These are phyloP conservation scores for Euphrasia confusa DNA, from an alignment of 257 asterid species.

Conservation along the genomic window DNA sequence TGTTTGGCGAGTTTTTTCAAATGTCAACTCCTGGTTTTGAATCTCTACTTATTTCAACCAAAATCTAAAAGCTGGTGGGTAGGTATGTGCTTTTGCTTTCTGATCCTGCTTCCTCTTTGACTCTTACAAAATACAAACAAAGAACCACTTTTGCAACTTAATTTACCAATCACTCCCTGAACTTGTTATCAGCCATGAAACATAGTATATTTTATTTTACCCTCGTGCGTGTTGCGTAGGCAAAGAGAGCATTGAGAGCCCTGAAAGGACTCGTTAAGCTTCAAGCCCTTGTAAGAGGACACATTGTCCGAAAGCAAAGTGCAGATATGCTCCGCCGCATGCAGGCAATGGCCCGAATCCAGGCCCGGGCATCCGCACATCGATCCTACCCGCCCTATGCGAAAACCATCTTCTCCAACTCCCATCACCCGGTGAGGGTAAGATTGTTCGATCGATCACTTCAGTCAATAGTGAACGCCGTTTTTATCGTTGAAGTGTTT, in stretches of 20 bases:
- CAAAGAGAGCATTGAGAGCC: constrained; percentile 87
- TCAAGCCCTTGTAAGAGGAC: constrained; percentile 93
- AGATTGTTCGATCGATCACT: neutral
- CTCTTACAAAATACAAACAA: too few species aligned
- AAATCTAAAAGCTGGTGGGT: too few species aligned
- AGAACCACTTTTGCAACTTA: too few species aligned
- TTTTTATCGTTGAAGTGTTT: neutral
- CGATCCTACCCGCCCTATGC: constrained; percentile 36
- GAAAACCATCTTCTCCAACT: constrained; percentile 28
- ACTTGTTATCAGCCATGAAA: neutral
- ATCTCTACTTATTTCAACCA: too few species aligned
- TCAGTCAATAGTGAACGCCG: neutral
- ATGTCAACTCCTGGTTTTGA: too few species aligned
- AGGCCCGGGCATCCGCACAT: constrained; percentile 80
- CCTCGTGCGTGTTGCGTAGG: constrained; percentile 38
- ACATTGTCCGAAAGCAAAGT: constrained; percentile 80
- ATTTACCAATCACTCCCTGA: neutral
- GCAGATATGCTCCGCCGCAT: constrained; percentile 81
- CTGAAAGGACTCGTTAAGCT: constrained; percentile 89
- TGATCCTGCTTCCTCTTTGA: too few species aligned
- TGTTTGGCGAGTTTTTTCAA: too few species aligned
- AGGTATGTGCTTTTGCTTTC: too few species aligned
- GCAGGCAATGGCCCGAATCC: constrained; percentile 97
- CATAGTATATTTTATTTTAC: neutral
- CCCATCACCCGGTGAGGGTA: constrained; percentile 42